A percentile compares a stretch with the other conserved stretches of the same genome.
phyloP scores from a whole-genome alignment of 2,329 filamentous ascomycete genomes.

The Phialophora macrospora region DNA sequence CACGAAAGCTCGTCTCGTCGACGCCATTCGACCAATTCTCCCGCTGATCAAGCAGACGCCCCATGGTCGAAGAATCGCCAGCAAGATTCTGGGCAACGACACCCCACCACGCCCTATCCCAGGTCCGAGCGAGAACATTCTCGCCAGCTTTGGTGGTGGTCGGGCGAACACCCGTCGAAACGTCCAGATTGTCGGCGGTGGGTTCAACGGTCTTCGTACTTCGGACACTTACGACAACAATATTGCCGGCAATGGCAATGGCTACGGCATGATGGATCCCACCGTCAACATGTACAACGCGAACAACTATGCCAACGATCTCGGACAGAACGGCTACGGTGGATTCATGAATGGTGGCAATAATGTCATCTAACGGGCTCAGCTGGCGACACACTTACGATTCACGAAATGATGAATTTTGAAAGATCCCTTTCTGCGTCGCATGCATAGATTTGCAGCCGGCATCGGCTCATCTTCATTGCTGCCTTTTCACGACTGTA shows the following conservation, averaged over 20 bases:
- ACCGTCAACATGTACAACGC: constrained; percentile 33
- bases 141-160: constrained; percentile 44
- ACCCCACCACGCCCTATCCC: constrained; percentile 47
- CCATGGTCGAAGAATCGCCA: constrained; percentile 89
- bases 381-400: constrained; percentile 28
- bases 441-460: constrained; percentile 24
- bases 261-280: constrained; percentile 29
- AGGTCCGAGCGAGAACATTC: constrained; percentile 47
- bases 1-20: constrained; percentile 76
- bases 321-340: constrained; percentile 31
- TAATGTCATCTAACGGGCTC: constrained; percentile 30
- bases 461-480: constrained; percentile 12
- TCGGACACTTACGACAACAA: constrained; percentile 28
- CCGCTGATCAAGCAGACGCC: constrained; percentile 86
- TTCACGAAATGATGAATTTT: constrained; percentile 36
- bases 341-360: constrained; percentile 31
- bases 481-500: constrained; percentile 31
- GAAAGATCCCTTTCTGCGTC: constrained; percentile 27
- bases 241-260: constrained; percentile 26
- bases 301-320: constrained; percentile 29
- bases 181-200: constrained; percentile 40
- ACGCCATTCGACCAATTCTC: constrained; percentile 82
- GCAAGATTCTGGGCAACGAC: constrained; percentile 74
- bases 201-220: constrained; percentile 35
- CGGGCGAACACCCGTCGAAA: constrained; percentile 38